phyloP scores from a whole-genome alignment of 1,139 yeast genomes.

The Hanseniaspora gamundiae region DNA sequence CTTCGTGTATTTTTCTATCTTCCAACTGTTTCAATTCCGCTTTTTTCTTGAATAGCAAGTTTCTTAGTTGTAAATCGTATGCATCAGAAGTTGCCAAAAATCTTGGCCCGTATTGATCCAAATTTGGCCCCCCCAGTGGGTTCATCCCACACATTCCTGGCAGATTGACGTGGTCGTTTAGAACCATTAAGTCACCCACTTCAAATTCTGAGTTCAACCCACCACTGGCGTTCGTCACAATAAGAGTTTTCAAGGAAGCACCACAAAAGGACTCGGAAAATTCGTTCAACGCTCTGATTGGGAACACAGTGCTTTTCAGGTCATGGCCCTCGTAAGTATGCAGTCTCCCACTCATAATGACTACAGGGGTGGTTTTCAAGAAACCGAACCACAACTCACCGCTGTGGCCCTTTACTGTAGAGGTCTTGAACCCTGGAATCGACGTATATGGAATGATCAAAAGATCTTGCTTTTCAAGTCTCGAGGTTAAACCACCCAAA shows the following conservation, averaged over 20 bases:
- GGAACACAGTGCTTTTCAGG: slow-evolving; percentile 72
- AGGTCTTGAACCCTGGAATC: slow-evolving; percentile 69
- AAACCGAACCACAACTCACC: slow-evolving; percentile 74
- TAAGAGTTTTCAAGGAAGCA: slow-evolving; percentile 34
- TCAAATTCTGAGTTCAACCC: slow-evolving; percentile 55
- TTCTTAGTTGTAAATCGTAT: slow-evolving; percentile 63
- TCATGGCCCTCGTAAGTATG: slow-evolving; percentile 89
- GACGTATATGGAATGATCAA: slow-evolving; percentile 46
- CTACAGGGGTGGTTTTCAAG: slow-evolving; percentile 65
- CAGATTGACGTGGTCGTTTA: slow-evolving; percentile 76
- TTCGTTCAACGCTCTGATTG: slow-evolving; percentile 60
- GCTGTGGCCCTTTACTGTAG: slow-evolving; percentile 86
- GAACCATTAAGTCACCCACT: slow-evolving; percentile 86
- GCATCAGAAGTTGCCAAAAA: slow-evolving; percentile 86
- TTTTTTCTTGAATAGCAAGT: slow-evolving; percentile 42
- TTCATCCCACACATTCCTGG: slow-evolving; percentile 87
- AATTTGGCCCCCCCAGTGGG: slow-evolving; percentile 81
- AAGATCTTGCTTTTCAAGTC: slow-evolving; percentile 31
- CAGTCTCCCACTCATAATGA: slow-evolving; percentile 87
- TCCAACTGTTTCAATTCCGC: slow-evolving; percentile 27
- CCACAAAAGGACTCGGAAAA: slow-evolving; percentile 30
- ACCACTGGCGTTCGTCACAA: slow-evolving; percentile 94
- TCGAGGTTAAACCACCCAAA: slow-evolving; percentile 67
- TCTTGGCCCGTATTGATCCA: slow-evolving; percentile 70
- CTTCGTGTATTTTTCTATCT: slow-evolving; percentile 62